Base-by-base conservation (phyloP, 2,329 filamentous ascomycete genomes). In the Ceratocystis lukuohia region DNA sequence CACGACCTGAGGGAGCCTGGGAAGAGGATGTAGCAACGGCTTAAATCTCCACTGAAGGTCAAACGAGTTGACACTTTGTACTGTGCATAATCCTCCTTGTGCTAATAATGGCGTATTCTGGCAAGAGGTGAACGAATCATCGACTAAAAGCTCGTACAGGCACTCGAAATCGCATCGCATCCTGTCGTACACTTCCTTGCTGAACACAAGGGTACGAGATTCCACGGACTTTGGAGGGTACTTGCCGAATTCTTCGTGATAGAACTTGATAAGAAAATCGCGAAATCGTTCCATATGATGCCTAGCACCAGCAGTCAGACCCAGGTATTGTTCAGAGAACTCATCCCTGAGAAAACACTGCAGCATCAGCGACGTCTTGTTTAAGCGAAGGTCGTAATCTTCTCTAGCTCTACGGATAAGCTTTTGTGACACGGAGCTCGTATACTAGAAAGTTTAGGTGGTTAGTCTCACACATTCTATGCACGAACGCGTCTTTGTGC, bases 241-340 rank as follows among this genome's bases (percentile, higher is more conserved):
- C 70, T 86, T 87, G 4, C 88, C 88, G 41, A 90, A 80, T 65
- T 85, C 85, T 0, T 81, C 78, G 0, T 83, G 77, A 71, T 91
- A 92, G 71, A 85, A 87, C 0, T 79, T 78, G 30, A 86, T 78
- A 0, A 94, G 74, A 69, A 89, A 88, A 7, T 82, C 80, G 61
- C 88, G 80, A 73, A 93, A 93, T 1, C 83, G 82, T 69, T 91
- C 85, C 0, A 93, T 80, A 70, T 94, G 89, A 2, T 82, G 79
- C 69, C 85, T 78, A 3, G 84, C 81, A 0, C 80, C 82, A 0
- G 79, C 74, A 1, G 84, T 78, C 0, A 92, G 78, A 1, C 86
- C 87, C n/a, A 91, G 76, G 65, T 86, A 77, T 1, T 83, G 76
- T 61, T 87, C 80, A 0, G 85, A 87, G 2, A 92, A 76, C 68